Base-by-base conservation (phyloP, 306 rosid species). In the Begonia fuchsioides region DNA sequence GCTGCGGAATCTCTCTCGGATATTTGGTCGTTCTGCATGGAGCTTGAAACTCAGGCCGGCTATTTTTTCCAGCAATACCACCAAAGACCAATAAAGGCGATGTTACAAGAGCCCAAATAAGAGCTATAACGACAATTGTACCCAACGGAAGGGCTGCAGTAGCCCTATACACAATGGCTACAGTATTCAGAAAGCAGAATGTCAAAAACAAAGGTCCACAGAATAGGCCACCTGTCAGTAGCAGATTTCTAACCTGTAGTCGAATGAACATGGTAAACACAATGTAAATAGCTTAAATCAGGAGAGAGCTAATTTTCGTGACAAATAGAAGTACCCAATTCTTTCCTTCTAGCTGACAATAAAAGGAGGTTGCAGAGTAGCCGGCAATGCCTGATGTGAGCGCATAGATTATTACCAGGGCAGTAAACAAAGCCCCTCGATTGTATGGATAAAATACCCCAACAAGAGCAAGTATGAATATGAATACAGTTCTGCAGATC, bases 171-270 rank as follows among this genome's bases (percentile, higher is more conserved):
- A 74, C 80, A 66, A 85, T 85, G 47, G 95, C 95, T 54, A 85
- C 93, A 13, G 95, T 85, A 62, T 85, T 85, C n/a, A 85, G 95
- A 76, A 85, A 85, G 73, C 95, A 85, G 67, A 85, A 80, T 65
- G 80, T 85, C 49, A 85, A 66, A 74, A 80, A 81, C 56, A 85
- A 74, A 35, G 95, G 95, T 44, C 95, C 95, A 52, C 95, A 85
- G 43, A 85, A 85, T 60, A 85, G 87, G 78, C 87, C 80, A 57
- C 95, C 95, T 20, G 95, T 80, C 52, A 85, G 80, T 58, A 85
- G 62, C 19, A 85, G 66, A 56, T 85, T 85, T 61, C 95, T 77
- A 51, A 85, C 95, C 95, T 26, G 35, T 26, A 4, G 7, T 26
- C 35, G 8, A 26, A 26, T 26, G 35, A 26, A 26, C 8, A 26